Evolutionary conservation across 768 basidiomycete genomes (phyloP), one percentile per base, ranked within the genome.

Genomic region (Tricholoma bakamatsutake): DNA sequence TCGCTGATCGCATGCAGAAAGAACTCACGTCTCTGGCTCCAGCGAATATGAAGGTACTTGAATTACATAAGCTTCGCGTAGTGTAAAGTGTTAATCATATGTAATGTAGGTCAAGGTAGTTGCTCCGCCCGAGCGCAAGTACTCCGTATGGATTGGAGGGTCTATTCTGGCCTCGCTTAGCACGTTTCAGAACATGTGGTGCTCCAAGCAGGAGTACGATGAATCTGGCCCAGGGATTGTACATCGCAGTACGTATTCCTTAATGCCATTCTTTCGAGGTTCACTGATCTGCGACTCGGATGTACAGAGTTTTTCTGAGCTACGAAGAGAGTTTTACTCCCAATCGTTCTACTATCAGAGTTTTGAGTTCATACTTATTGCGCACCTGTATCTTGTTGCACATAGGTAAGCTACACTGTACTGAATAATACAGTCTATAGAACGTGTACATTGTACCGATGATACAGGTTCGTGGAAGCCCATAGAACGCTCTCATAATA

Each of bases 151-250:
- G 90, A 93, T 93, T 64, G 88, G 88, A 76, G 88, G 88, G 56
- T 88, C 86, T 40, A 90, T 90, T 64, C 75, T 90, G 62, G 93
- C 93, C 37, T 93, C 91, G 28, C 81, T 97, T 48, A 87, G 83
- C 67, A 95, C 93, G 62, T 96, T 96, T 93, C 93, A 96, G 78
- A 94, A 93, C 69, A 76, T 95, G 74, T 96, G 94, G 93, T 88
- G 88, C 75, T 85, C 87, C 56, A 91, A 91, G 75, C 89, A 91
- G 66, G 93, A 94, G 76, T 94, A 93, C 74, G 92, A 93, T 69
- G 92, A 90, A 71, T 81, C 80, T 55, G 87, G 88, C 46, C 88
- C 88, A 57, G 83, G 80, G 53, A 89, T 89, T 59, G 85, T 88
- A 62, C 88, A 89, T 65, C 87, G 86, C 78, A 88, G 82, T 83